phyloP scores from a whole-genome alignment of 805 yeast species.

The Spathaspora girioi region DNA sequence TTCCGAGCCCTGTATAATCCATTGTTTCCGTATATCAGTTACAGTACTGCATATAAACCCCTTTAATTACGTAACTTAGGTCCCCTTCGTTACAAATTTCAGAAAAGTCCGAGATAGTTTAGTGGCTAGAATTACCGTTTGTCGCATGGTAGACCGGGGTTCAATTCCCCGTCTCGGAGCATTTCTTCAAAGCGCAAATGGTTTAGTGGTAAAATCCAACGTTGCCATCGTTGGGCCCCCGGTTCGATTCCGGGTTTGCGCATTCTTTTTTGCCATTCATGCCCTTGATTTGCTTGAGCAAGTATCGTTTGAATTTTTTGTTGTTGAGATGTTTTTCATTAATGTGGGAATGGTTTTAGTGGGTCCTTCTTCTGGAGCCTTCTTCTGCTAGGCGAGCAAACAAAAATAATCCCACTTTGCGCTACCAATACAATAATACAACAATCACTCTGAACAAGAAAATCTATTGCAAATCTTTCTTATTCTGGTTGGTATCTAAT shows the following conservation, averaged over 20 bases:
- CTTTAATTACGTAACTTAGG: too few relatives aligned
- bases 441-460: neutral
- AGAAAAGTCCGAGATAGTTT: conserved; percentile 10
- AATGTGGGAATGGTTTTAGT: neutral
- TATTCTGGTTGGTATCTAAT: neutral
- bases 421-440: neutral
- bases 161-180: conserved; percentile 20
- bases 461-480: neutral
- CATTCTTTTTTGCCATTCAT: neutral
- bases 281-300: neutral
- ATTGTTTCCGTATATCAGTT: too few relatives aligned
- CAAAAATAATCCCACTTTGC: neutral
- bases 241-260: conserved; percentile 9
- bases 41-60: too few relatives aligned
- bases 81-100: too few relatives aligned
- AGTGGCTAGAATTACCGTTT: conserved; percentile 18
- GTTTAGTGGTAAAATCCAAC: conserved; percentile 9
- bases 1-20: too few relatives aligned
- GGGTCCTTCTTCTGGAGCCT: neutral
- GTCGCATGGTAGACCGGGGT: conserved; percentile 21
- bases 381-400: neutral
- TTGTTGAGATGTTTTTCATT: neutral
- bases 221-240: conserved; percentile 10
- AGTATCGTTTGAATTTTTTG: neutral
- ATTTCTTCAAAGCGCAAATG: conserved; percentile 4